Conservation (phyloP, 495 filamentous ascomycete genomes). For the Penicillium alfredii region DNA sequence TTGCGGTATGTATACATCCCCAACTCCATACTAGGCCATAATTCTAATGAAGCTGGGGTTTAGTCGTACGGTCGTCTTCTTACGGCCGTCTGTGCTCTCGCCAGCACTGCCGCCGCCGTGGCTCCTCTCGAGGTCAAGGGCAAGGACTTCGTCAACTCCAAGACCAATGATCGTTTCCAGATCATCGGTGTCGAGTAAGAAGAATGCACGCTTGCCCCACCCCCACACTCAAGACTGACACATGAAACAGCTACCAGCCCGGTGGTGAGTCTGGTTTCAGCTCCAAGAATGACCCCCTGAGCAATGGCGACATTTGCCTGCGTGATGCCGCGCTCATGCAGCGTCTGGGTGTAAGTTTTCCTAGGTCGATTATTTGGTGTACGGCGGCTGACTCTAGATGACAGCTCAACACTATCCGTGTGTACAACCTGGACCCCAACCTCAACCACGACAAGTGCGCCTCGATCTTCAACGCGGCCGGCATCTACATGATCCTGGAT, state of each 20-base stretch:
- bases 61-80: constrained; percentile 31
- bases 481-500: constrained; percentile 67
- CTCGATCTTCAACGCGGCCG: constrained; percentile 83
- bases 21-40: no score
- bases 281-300: constrained; percentile 65
- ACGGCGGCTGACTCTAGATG: constrained; percentile 6
- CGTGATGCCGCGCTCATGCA: constrained; percentile 94
- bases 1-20: constrained; percentile 13
- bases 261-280: constrained; percentile 80
- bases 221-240: constrained; percentile 12
- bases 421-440: constrained; percentile 84
- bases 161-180: constrained; percentile 75
- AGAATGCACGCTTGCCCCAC: constrained; percentile 4
- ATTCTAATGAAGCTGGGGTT: no score
- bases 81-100: constrained; percentile 37
- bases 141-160: constrained; percentile 75
- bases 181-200: constrained; percentile 80
- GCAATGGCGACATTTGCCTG: constrained; percentile 66
- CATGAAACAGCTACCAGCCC: constrained; percentile 66
- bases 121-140: constrained; percentile 66
- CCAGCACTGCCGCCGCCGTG: constrained; percentile 58
- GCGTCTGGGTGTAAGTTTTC: constrained; percentile 52
- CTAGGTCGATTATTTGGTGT: neutral
- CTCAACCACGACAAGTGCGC: constrained; percentile 85
- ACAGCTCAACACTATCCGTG: constrained; percentile 81